Base-by-base conservation (phyloP, 352 stramenopile genomes). In the Globisporangium heterothallicum region DNA sequence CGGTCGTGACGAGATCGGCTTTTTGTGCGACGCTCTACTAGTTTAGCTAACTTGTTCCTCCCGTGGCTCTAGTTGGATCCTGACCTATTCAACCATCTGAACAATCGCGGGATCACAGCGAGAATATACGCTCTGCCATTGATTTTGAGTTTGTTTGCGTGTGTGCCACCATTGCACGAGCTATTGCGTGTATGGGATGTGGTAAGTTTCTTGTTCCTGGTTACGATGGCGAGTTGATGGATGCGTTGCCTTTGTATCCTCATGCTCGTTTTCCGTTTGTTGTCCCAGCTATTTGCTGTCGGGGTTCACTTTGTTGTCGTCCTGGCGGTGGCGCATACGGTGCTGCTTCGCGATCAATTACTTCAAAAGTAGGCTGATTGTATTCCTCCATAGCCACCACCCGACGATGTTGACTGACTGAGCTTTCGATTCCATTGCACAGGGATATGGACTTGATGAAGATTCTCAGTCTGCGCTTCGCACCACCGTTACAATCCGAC, bases 231-330 rank as follows among this genome's bases (percentile, higher is more conserved):
- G 29, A 22, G 19, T 35, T 49, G 34, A 22, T 30, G 29, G 18
- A 42, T 13, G 13, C 58, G 13, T 40, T 18, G 22, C 29, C 6
- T n/a, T 42, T 24, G 19, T 38, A 34, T 9, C n/a, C 14, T n/a
- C 45, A 10, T 13, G 30, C 16, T 35, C 0, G 18, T 49, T 12
- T 10, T 42, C 14, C 34, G 1, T 19, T 30, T 44, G 13, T 52
- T 24, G 9, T 5, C 25, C 19, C 30, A 94, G 84, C 61, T 97
- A 10, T 95, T 97, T 59, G 87, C 89, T 18, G 80, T 95, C 13
- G 89, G 89, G 0, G 78, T 97, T 7, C 89, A 97, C 66, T 94
- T 97, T 53, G 83, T 97, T 18, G 86, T 97, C 1, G 57, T 96
- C 0, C 61, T 97, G n/a, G 86, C 79, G 12, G 84, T 94, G 10